Base-by-base conservation (phyloP, 768 basidiomycete species). In the Infundibulicybe gibba region DNA sequence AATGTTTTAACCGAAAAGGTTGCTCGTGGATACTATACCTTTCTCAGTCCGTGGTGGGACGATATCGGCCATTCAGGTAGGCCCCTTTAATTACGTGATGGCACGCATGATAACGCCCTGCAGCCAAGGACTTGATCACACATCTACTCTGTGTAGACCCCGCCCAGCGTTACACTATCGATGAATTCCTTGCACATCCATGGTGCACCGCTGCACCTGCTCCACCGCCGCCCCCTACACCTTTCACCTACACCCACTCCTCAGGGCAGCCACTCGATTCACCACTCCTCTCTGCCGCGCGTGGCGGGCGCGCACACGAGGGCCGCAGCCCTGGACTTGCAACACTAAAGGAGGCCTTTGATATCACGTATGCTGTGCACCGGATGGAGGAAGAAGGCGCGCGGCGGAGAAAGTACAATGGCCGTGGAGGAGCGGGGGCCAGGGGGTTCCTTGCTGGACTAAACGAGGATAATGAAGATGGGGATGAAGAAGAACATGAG, bases 1-100 rank as follows among this genome's bases (percentile, higher is more conserved):
- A 93, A 89, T 56, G 93, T 97, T 34, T 78, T 98, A 38, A 98
- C 97, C 0, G 95, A 98, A 67, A 99, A 99, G 66, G 97, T 99
- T 17, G 97, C 97, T 2, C 76, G 87, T 50, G 97, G 97, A 5
- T 89, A 97, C 62, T 99, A 98, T 65, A 98, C 97, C 1, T 99
- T 99, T 75, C 71, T 99, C 41, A 95, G 91, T 57, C 97, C 97
- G 2, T 99, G 97, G 93, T 99, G 97, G 97, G 95, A 99, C 58
- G 90, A 97, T 54, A 91, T 97, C 53, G 90, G 86, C 50, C 61
- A 71, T 50, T 78, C 83, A 48, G 90, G 93, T 94, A 54, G 33
- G 74, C 54, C 15, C 31, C 32, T 15, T 21, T 19, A n/a, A 21
- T 30, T n/a, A 19, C 32, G n/a, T 3, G 17, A 31, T 31, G 43